Evolutionary conservation across 352 stramenopile species (phyloP).

Genomic region (Thalassiosira allenii): DNA sequence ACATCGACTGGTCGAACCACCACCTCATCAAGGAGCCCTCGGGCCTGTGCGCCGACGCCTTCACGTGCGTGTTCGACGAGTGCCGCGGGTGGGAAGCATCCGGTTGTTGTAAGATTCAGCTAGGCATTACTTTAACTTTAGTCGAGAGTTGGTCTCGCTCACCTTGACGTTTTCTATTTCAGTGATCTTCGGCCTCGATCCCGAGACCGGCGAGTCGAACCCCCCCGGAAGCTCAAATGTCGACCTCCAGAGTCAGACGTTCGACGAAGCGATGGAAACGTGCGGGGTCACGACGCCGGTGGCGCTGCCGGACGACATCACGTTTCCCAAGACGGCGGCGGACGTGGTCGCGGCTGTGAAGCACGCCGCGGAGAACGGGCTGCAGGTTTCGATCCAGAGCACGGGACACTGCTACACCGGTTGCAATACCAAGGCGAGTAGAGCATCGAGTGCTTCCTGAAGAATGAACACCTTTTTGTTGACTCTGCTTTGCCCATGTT

Average conservation of each 20-base stretch:
- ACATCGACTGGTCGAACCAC: neutral
- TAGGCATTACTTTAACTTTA: no score
- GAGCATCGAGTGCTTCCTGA: no score
- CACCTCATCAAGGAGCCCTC: conserved; percentile 20
- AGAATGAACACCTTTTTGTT: no score
- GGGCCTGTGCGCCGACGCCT: conserved; percentile 2
- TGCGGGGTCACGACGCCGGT: neutral
- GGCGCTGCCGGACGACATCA: conserved; percentile 4
- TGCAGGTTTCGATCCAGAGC: conserved; percentile 25
- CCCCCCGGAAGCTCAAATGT: no score
- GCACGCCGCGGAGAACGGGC: conserved; percentile 1
- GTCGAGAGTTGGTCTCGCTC: no score
- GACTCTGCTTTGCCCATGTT: no score
- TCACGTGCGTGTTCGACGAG: conserved; percentile 16
- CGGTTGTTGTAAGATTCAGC: neutral
- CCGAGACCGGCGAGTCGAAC: neutral
- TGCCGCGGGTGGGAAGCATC: neutral
- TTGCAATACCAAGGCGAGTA: neutral
- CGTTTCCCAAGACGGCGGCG: conserved; percentile 2
- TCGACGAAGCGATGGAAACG: neutral
- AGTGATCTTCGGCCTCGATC: neutral
- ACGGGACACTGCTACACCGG: conserved; percentile 15
- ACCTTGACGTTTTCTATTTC: no score
- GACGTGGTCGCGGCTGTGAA: conserved; percentile 14
- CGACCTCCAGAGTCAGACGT: neutral